Conservation (phyloP, 352 stramenopile species). For the Phytophthora fragariaefolia region DNA sequence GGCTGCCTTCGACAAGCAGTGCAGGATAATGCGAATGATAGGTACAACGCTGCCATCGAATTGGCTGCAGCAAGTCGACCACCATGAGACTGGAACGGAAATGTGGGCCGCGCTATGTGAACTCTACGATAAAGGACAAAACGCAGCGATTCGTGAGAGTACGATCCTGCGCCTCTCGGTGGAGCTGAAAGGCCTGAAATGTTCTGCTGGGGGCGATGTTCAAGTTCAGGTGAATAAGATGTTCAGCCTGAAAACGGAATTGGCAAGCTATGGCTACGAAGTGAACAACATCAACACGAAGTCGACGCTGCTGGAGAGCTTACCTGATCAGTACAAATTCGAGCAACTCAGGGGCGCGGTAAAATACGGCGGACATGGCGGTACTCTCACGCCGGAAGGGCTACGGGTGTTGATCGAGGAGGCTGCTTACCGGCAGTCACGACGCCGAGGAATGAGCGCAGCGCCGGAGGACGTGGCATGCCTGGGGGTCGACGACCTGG, state of each 20-base stretch:
- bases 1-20: conserved; percentile 5
- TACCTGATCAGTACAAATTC: conserved; percentile 4
- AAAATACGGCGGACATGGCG: conserved; percentile 2
- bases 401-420: conserved; percentile 2
- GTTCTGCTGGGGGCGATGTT: background rate
- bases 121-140: conserved; percentile 9
- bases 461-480: background rate
- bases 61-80: conserved; percentile 1
- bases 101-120: background rate
- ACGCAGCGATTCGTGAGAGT: background rate
- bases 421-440: background rate
- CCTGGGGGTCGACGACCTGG: background rate
- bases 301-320: background rate
- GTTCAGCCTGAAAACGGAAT: conserved; percentile 3
- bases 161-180: background rate
- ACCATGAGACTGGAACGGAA: conserved; percentile 1
- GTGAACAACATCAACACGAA: conserved; percentile 3
- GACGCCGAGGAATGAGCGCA: background rate
- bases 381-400: background rate
- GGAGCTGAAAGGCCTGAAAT: background rate
- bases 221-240: background rate
- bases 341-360: background rate
- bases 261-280: background rate
- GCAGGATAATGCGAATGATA: conserved; percentile 13
- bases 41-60: conserved; percentile 5